Evolutionary conservation across 1,284 basidiomycete species (phyloP), one percentile per base, ranked within the genome.

Genomic region (Irpex sp.): DNA sequence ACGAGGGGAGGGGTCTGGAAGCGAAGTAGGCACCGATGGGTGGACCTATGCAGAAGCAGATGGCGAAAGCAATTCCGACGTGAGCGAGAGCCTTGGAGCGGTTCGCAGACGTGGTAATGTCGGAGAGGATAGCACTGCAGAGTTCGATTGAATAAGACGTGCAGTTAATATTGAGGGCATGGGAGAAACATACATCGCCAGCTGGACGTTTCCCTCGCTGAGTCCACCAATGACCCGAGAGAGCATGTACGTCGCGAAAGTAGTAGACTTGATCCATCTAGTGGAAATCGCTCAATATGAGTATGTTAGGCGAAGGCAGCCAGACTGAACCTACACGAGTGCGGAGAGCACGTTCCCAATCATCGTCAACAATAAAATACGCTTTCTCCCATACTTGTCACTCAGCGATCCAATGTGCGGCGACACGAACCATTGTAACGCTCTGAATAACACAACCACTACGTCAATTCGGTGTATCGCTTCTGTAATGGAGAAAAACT

Each of bases 21-120:
- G 90, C 90, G 74, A 93, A 92, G 73, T 92, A 92, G 6, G 90
- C 92, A 51, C 90, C 90, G 64, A 93, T 90, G 36, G 92, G 91
- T 62, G 90, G 91, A 17, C 92, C 92, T 57, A 92, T 88, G 77
- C 90, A 86, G 78, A 97, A 97, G 73, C 93, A 95, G 58, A 97
- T 88, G 6, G 93, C 92, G 71, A 97, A 97, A 1, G 95, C 95
- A 60, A 97, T 93, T 15, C 95, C 95, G 56, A 97, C 90, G 65
- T 95, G 84, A 0, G 95, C 92, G n/a, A 97, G 85, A 5, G 92
- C 88, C 71, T 86, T 90, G 4, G 92, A 89, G 26, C 94, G 87
- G 56, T 88, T 90, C 13, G 83, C 82, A 3, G 90, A 83, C 0
- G 89, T 84, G 0, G 93, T 91, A 39, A 97, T 85, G 73, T 97